Evolutionary conservation across 192 early-diverging fungal genomes (phyloP), one percentile per base, ranked within the genome.

Genomic region (Rhizoclosmatium sp.): DNA sequence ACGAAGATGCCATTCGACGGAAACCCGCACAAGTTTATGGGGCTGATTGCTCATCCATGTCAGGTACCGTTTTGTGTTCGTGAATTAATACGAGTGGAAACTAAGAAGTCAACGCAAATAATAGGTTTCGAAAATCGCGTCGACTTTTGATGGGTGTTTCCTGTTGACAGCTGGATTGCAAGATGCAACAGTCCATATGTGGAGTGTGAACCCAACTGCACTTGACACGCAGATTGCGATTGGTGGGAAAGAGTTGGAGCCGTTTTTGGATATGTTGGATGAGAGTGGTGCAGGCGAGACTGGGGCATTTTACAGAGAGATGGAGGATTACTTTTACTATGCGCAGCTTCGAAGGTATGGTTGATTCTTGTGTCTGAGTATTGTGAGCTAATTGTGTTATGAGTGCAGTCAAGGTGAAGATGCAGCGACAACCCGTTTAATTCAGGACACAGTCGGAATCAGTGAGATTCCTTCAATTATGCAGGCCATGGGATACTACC

Each of bases 271-370:
- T 60, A 81, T 91, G 84, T 71, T 91, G 47, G 83, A 87, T 75
- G 74, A 79, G 21, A 51, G 31, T 48, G 78, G 78, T n/a, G 59
- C 54, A 14, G 83, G 78, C 10, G 62, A 71, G 23, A 82, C 78
- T 19, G 80, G 78, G 42, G 70, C 84, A 21, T 78, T 91, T 10
- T 88, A 88, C 71, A 61, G 80, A 65, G 90, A 91, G 69, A 85
- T 91, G 84, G 90, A 91, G 81, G 90, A 91, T 75, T 91, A 91
- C 69, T 91, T 91, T 59, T 91, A 89, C 70, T 89, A 87, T 76
- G 88, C 89, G 16, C 90, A 91, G 69, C 78, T 91, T 31, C 59
- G 87, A 76, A 86, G 80, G 84, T 88, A 12, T 23, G 74, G 2
- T 67, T 69, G 21, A 23, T 62, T 60, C n/a, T 46, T 61, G 51